Base-by-base conservation (phyloP, 2,329 filamentous ascomycete genomes). In the Neofusicoccum ribis region DNA sequence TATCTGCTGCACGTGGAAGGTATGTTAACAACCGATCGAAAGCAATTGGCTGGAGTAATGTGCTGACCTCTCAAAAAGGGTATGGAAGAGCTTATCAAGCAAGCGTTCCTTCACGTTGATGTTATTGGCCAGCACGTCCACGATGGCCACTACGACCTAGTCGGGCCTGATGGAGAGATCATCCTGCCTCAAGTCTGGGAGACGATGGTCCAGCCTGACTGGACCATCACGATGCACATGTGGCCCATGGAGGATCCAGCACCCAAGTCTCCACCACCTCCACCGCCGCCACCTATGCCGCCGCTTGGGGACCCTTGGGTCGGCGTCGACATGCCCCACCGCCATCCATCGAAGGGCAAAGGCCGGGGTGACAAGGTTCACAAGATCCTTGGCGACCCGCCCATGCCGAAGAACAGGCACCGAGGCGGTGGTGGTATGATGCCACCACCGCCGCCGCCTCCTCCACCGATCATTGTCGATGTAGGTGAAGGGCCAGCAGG, bases 1-100 rank as follows among this genome's bases (percentile, higher is more conserved):
- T 68, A 77, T 96, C 36, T 97, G 93, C 77, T 87, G 88, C 72
- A 95, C 89, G 2, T 96, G 92, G 92, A 82, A 84, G 81, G 91
- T 93, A 86, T 75, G 87, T 85, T 58, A 8, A 56, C 31, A 12
- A 56, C 23, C 11, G 4, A 15, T 27, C 17, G 7, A 27, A 12
- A 11, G 23, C 12, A 15, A 11, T 56, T 17, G 20, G n/a, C 15
- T n/a, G 9, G 37, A 23, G 14, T 17, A 15, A 15, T 12, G 60
- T 66, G 51, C n/a, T 46, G 11, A 41, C n/a, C 20, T 46, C 1
- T 37, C 15, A 31, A 37, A 51, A 74, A 82, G 75, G 80, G 80
- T 41, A 82, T 83, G 81, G 79, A 82, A 68, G 73, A 74, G 36
- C 74, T 83, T 54, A 82, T 83, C 74, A 79, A 80, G 68, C 81